Base-by-base conservation (phyloP, 2,329 filamentous ascomycete genomes). In the Trichoderma sp. region DNA sequence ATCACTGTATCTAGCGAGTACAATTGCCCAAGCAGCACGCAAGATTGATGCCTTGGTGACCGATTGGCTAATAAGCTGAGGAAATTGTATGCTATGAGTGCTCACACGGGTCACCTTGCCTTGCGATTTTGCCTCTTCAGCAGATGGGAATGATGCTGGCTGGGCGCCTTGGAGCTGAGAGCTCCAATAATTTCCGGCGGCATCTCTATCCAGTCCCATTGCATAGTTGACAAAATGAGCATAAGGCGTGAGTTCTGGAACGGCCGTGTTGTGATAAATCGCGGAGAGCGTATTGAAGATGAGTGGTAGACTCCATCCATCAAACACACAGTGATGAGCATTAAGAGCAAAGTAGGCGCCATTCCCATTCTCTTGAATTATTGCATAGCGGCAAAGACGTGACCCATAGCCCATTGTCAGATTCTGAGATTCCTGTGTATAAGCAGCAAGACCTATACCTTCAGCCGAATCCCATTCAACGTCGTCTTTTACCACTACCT, bases 21-120 rank as follows among this genome's bases (percentile, higher is more conserved):
- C 60, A 4, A 76, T 34, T 2, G 73, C 73, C 72, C 73, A 74
- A 10, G 75, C 72, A 15, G 74, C 71, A n/a, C 69, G 70, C n/a
- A 76, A 27, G 0, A 72, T 45, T 1, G 70, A 72, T 7, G 75
- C 69, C 15, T 63, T 64, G 4, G 71, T 71, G 17, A 71, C 70
- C 1, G 61, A 65, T 13, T 6, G 39, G 25, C n/a, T 35, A 0
- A 8, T 4, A 22, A 35, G 42, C 1, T 19, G 27, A 6, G 58
- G 1, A n/a, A 61, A 61, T 4, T 2, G 27, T 22, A 50, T 34
- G 2, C 5, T 50, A 4, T 61, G 58, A n/a, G 58, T 22, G n/a
- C 22, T 25, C 29, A 61, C 58, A 17, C 58, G 42, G 1, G 58
- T 61, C 6, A n/a, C 8, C 13, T 27, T 61, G 19, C 7, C 1